Evolutionary conservation across 441 rosid species (phyloP), one percentile per base, ranked within the genome.

Genomic region (Melastoma candidum): DNA sequence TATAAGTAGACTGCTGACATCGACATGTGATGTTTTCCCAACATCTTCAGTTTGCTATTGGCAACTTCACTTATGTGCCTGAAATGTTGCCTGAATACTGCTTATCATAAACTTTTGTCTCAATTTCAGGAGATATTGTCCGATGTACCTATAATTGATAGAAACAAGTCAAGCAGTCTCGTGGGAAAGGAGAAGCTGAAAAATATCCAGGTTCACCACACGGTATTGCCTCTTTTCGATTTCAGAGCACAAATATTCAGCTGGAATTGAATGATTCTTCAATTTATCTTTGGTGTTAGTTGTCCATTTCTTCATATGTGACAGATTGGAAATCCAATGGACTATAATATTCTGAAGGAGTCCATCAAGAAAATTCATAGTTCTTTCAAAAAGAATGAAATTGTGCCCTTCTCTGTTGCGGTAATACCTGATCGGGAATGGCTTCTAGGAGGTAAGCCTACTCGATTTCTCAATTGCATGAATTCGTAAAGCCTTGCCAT

Each of bases 301-400:
- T 46, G 49, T n/a, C 53, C 22, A 17, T 63, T 43, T 60, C 58
- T 47, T 17, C 32, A 50, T 60, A 50, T 67, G 43, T 17, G 60
- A 66, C 74, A 93, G 98, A 63, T 86, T 63, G 97, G 98, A 62
- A 93, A 84, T 74, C 94, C 97, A 49, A 67, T 93, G 88, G 64
- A 88, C 63, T 79, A 81, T 61, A 88, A 88, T 48, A 76, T 84
- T 11, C 66, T 93, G 44, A 74, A 84, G 73, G 92, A 83, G 53
- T 72, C 87, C 3, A 72, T 86, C 69, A 50, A 63, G 54, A 67
- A 74, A 59, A 74, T 86, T 68, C 71, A 78, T 51, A 74, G 70
- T 60, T 79, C 82, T 26, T 12, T 69, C 54, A 83, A 56, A 69
- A 74, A 74, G 61, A 63, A 71, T 3, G 67, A 84, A 65, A 70